Conservation (phyloP, 2,329 filamentous ascomycete genomes). For the Lecanicillium sp. region DNA sequence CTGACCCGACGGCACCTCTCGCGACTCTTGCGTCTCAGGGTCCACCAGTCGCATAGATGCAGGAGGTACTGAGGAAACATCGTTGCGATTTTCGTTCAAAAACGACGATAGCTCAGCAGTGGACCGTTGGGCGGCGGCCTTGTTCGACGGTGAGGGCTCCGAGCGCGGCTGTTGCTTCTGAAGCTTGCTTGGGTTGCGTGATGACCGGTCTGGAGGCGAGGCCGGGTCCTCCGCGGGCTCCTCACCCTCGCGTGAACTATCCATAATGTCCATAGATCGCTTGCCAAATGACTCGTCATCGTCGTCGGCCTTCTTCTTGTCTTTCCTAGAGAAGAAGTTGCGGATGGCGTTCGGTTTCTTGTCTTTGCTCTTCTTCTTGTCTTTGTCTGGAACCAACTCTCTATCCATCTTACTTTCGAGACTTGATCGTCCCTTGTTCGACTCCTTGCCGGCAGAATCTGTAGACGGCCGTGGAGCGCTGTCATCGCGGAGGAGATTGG, state of each 20-base stretch:
- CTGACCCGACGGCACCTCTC: slow-evolving; percentile 23
- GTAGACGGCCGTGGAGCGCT: slow-evolving; percentile 47
- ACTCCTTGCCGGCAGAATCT: slow-evolving; percentile 34
- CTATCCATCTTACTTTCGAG: slow-evolving; percentile 61
- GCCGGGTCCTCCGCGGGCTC: slow-evolving; percentile 33
- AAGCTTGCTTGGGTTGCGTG: slow-evolving; percentile 57
- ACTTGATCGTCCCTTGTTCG: slow-evolving; percentile 50
- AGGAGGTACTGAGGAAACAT: slow-evolving; percentile 47
- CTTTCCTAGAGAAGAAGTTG: slow-evolving; percentile 54
- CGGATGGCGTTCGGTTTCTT: slow-evolving; percentile 50
- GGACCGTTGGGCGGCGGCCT: slow-evolving; percentile 19
- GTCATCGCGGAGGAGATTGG: slow-evolving; percentile 83
- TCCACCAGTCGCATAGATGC: slow-evolving; percentile 53
- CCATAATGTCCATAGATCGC: slow-evolving; percentile 47
- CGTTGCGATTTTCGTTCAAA: slow-evolving; percentile 38
- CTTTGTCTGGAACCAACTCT: slow-evolving; percentile 53
- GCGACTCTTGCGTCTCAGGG: slow-evolving; percentile 35
- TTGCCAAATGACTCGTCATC: slow-evolving; percentile 56
- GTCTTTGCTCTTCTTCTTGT: slow-evolving; percentile 68
- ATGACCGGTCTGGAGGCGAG: slow-evolving; percentile 40
- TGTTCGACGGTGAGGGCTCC: slow-evolving; percentile 33
- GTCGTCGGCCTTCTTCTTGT: slow-evolving; percentile 49
- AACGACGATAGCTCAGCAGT: slow-evolving; percentile 34
- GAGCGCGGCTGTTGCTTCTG: slow-evolving; percentile 55
- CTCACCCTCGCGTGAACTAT: slow-evolving; percentile 36